These are phyloP conservation scores for Chenopodium berlandieri DNA, from an alignment of 148 eudicot genomes.

Conservation along the genomic window DNA sequence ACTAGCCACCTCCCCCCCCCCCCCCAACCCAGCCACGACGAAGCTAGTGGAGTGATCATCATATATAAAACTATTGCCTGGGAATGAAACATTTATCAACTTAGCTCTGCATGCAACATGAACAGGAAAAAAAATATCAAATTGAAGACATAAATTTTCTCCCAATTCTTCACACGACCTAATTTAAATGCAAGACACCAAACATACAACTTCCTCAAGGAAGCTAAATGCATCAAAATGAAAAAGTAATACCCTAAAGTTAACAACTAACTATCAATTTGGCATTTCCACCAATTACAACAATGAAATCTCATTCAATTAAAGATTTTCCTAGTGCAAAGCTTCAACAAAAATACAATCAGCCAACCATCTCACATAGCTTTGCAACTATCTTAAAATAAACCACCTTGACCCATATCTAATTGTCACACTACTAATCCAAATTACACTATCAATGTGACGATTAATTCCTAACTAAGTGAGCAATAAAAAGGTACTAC, in stretches of 20 bases:
- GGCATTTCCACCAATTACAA: background rate
- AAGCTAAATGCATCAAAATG: background rate
- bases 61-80: too few relatives aligned
- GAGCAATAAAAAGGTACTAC: background rate
- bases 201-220: background rate
- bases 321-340: too few relatives aligned
- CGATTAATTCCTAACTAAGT: background rate
- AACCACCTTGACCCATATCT: background rate
- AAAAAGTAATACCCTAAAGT: background rate
- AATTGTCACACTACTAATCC: background rate
- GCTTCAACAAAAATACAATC: too few relatives aligned
- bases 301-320: background rate
- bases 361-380: background rate
- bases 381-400: background rate
- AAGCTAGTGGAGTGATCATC: too few relatives aligned
- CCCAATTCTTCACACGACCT: too few relatives aligned
- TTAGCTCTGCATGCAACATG: too few relatives aligned
- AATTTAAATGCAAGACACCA: background rate
- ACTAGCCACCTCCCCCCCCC: too few relatives aligned
- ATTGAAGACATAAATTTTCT: too few relatives aligned
- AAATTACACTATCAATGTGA: background rate
- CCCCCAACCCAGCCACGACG: too few relatives aligned
- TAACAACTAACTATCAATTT: too few relatives aligned
- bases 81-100: too few relatives aligned
- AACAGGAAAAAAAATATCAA: too few relatives aligned